Base-by-base conservation (phyloP, 306 rosid species). In the Vigna angularis region DNA sequence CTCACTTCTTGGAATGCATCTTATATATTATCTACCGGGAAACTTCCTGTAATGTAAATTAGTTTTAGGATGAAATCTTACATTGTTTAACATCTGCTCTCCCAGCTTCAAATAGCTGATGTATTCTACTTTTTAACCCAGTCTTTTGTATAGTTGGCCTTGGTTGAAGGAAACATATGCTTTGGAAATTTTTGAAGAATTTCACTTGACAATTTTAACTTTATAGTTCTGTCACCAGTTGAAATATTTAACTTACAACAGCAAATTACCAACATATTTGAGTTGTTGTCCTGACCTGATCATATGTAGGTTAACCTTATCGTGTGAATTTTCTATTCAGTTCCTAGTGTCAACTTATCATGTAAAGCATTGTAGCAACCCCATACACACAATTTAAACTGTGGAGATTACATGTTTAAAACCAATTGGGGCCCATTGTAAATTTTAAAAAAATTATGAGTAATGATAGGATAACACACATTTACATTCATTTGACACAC, bases 121-220 rank as follows among this genome's bases (percentile, higher is more conserved):
- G 9, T 53, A 7, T 53, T 53, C 0, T 53, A 16, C 16, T 7
- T 50, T 50, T 15, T 50, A 50, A 50, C 16, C 6, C 56, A 50
- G 9, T 50, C 1, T 15, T 15, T 50, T 15, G 2, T 50, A 49
- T 15, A 9, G 56, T 51, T 51, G 22, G 3, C 5, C 3, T 51
- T n/a, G 3, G 22, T 5, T 51, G 9, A 52, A 7, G 7, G 12
- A 52, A 17, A 52, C 24, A 52, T 16, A 52, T n/a, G 24, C 11
- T n/a, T 52, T 0, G 4, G 57, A n/a, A 10, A 6, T 7, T n/a
- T 9, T 52, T 4, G 34, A 22, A 56, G 34, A 10, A 56, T 56
- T 52, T 52, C 56, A n/a, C 22, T 53, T 58, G 38, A 22, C 26
- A 58, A 58, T 57, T 58, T 57, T 47, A 61, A 47, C 8, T 66